A percentile compares a stretch with the other conserved stretches of the same genome.
phyloP scores from a whole-genome alignment of 768 basidiomycete genomes.

The Leccinum aurantiacum region DNA sequence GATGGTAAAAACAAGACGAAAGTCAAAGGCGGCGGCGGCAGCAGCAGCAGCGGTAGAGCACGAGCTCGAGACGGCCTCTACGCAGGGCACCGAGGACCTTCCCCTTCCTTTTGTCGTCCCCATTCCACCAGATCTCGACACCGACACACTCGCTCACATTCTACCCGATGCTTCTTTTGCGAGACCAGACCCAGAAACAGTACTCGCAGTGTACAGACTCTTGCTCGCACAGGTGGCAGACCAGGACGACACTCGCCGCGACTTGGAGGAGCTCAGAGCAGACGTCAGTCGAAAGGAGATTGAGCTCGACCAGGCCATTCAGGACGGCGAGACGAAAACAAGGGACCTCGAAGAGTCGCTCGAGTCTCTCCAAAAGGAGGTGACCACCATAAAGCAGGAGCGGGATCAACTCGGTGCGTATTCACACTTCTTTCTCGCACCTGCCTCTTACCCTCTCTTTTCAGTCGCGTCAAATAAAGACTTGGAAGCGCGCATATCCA shows the following conservation, averaged over 20 bases:
- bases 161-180: constrained; percentile 62
- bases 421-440: constrained; percentile 4
- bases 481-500: constrained; percentile 55
- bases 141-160: constrained; percentile 54
- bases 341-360: constrained; percentile 56
- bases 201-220: constrained; percentile 62
- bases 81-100: constrained; percentile 30
- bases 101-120: constrained; percentile 35
- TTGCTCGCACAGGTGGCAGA: constrained; percentile 57
- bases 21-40: constrained; percentile 49
- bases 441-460: constrained; percentile 13
- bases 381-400: constrained; percentile 56
- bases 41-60: constrained; percentile 27
- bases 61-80: constrained; percentile 35
- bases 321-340: constrained; percentile 66
- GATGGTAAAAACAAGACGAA: constrained; percentile 56
- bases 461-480: constrained; percentile 46
- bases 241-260: constrained; percentile 54
- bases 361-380: constrained; percentile 54
- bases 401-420: constrained; percentile 64
- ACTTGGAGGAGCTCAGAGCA: constrained; percentile 70
- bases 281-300: constrained; percentile 71
- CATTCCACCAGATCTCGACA: constrained; percentile 68
- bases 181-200: constrained; percentile 55
- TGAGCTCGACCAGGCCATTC: constrained; percentile 81